phyloP scores from a whole-genome alignment of 345 rosid genomes.

The Bruguiera gymnorhiza region DNA sequence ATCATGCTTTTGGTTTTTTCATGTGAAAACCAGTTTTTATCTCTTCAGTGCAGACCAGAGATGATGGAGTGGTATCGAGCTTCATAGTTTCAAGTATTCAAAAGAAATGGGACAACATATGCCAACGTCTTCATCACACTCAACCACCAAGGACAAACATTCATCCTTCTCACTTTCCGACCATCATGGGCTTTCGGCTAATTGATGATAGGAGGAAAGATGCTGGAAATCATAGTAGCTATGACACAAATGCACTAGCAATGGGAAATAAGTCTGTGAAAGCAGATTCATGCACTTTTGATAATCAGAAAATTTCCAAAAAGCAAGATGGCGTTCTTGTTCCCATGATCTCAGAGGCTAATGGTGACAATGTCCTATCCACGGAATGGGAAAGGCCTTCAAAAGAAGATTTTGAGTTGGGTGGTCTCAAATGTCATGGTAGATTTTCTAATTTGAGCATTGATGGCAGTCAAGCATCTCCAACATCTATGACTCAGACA shows the following conservation, averaged over 20 bases:
- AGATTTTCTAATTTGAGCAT: conserved; percentile 43
- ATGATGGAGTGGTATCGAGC: conserved; percentile 39
- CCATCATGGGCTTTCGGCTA: conserved; percentile 31
- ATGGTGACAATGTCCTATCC: conserved; percentile 26
- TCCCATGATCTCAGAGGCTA: conserved; percentile 22
- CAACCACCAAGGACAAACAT: conserved; percentile 18
- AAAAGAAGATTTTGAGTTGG: conserved; percentile 23
- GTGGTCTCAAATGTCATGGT: conserved; percentile 30
- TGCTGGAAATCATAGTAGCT: conserved; percentile 21
- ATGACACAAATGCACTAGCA: conserved; percentile 11
- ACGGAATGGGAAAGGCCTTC: conserved; percentile 37
- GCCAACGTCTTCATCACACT: conserved; percentile 37
- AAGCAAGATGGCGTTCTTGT: conserved; percentile 14
- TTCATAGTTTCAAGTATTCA: conserved; percentile 31
- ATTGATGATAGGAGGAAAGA: conserved; percentile 30
- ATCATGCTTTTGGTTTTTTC: neutral
- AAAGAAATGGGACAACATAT: conserved; percentile 44
- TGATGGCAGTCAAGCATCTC: conserved; percentile 42
- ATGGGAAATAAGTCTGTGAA: conserved; percentile 21
- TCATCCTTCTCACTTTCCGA: conserved; percentile 28
- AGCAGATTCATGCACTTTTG: conserved; percentile 23
- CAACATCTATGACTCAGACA: conserved; percentile 44
- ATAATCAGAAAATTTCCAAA: conserved; percentile 25
- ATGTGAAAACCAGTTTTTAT: conserved; percentile 39
- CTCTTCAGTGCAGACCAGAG: conserved; percentile 70